Percentiles rank a stretch among this genome's conserved stretches.
Conservation (phyloP, 208 protist genomes). For the Trypanosoma congolense region DNA sequence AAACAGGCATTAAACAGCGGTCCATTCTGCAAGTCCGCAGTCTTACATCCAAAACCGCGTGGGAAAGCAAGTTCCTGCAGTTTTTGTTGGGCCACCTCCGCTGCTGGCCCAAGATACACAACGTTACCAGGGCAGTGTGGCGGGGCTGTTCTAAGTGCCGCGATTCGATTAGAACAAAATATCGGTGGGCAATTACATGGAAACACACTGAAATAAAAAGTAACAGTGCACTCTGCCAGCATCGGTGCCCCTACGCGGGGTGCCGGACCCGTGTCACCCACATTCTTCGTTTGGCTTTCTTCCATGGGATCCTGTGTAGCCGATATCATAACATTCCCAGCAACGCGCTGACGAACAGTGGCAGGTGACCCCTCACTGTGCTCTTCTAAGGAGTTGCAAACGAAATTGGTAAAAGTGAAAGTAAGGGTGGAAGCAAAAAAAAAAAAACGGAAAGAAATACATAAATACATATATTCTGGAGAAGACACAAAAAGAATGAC, state of each 20-base stretch:
- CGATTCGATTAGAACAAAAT: constrained; percentile 74
- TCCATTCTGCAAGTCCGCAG: constrained; percentile 5
- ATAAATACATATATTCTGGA: background rate
- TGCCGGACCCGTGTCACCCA: too few relatives aligned
- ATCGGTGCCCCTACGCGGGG: background rate
- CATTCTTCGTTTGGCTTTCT: too few relatives aligned
- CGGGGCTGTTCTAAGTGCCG: constrained; percentile 10
- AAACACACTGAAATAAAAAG: constrained; percentile 77
- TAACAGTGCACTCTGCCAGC: constrained; percentile 10
- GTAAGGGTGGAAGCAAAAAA: constrained; percentile 5
- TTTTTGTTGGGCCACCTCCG: constrained; percentile 68
- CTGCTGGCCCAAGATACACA: constrained; percentile 30
- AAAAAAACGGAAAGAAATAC: constrained; percentile 10
- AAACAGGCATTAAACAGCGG: constrained; percentile 37
- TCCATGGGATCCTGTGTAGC: too few relatives aligned
- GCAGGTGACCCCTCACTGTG: too few relatives aligned
- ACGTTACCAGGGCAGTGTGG: constrained; percentile 28
- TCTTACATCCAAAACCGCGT: constrained; percentile 38
- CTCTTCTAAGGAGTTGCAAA: too few relatives aligned
- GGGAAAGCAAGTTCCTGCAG: constrained; percentile 73
- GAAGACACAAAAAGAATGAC: too few relatives aligned
- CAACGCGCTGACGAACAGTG: constrained; percentile 1
- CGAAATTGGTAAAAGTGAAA: too few relatives aligned
- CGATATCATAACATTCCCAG: background rate
- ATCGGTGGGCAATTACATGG: constrained; percentile 61